Conservation (phyloP, 2,329 filamentous ascomycete species). For the Stemphylium lycopersici region DNA sequence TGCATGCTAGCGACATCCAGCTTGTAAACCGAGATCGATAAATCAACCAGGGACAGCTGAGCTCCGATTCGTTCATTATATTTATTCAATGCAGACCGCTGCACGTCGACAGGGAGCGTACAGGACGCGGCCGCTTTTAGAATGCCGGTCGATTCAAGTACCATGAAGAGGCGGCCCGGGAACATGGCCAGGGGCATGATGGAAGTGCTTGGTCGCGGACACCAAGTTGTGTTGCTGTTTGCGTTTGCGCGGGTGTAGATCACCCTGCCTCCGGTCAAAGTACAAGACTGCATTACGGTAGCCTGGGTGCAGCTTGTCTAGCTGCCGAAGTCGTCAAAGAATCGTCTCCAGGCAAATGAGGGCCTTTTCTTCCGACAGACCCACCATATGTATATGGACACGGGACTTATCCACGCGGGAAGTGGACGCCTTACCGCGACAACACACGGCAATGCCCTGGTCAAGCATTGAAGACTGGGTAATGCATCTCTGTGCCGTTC, state of each 20-base stretch:
- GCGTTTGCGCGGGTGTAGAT: background rate
- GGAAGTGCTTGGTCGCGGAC: background rate
- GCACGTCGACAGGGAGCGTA: background rate
- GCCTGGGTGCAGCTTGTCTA: background rate
- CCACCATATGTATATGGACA: background rate
- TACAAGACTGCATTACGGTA: background rate
- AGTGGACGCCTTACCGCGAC: background rate
- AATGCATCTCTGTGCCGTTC: background rate
- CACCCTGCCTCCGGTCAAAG: background rate
- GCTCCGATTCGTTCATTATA: background rate
- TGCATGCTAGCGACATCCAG: constrained; percentile 10
- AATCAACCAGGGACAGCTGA: constrained; percentile 1
- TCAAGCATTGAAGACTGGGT: background rate
- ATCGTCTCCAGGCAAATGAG: background rate
- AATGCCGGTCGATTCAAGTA: background rate
- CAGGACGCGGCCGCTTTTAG: background rate
- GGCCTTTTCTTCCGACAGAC: background rate
- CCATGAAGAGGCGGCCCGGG: background rate
- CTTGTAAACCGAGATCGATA: background rate
- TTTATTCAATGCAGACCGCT: constrained; percentile 7
- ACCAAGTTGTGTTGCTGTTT: background rate
- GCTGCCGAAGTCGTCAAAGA: background rate
- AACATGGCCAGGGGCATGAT: background rate
- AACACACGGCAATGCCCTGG: background rate
- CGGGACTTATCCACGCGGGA: background rate